Evolutionary conservation across 768 basidiomycete genomes (phyloP).

Genomic region (Tulasnella calospora): DNA sequence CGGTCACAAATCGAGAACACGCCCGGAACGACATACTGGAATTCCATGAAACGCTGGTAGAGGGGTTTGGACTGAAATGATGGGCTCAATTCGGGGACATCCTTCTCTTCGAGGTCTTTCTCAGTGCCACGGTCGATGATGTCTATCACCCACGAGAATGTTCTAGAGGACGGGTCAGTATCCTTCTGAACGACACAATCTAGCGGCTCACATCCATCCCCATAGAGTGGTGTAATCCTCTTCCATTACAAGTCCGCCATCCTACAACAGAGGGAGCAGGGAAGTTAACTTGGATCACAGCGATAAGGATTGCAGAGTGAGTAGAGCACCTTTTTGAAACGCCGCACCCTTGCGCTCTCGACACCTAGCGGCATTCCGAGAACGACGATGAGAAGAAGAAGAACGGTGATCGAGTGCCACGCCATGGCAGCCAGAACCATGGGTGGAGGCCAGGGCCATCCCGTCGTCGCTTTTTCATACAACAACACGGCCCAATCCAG

Average conservation of each 20-base stretch:
- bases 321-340: conserved; percentile 58
- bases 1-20: neutral
- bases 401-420: conserved; percentile 46
- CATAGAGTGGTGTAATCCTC: conserved; percentile 73
- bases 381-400: conserved; percentile 46
- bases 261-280: neutral
- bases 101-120: conserved; percentile 60
- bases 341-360: conserved; percentile 51
- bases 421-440: conserved; percentile 33
- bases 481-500: conserved; percentile 52
- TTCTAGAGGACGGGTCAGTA: neutral
- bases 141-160: conserved; percentile 20
- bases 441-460: conserved; percentile 42
- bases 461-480: conserved; percentile 49
- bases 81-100: conserved; percentile 68
- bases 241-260: conserved; percentile 43
- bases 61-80: conserved; percentile 62
- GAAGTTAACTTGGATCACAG: neutral
- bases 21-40: neutral
- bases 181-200: neutral
- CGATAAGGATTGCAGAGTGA: neutral
- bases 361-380: conserved; percentile 61
- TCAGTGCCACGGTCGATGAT: conserved; percentile 40
- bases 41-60: conserved; percentile 48
- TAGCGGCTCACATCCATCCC: conserved; percentile 29